phyloP scores from a whole-genome alignment of 1,139 yeast genomes.

The Diutina neorugosa region DNA sequence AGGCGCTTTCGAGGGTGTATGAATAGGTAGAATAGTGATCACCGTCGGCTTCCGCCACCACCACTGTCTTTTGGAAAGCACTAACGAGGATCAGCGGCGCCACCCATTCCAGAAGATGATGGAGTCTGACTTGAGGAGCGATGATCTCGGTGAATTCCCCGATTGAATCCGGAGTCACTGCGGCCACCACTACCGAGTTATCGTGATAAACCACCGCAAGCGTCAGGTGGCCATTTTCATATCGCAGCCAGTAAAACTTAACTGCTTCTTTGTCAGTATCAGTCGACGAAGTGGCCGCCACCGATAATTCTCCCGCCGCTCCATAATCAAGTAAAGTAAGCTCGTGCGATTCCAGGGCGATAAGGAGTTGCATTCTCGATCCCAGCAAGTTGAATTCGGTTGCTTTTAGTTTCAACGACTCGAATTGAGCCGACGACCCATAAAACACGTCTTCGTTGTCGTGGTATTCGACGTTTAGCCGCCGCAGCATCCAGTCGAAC shows the following conservation, averaged over 20 bases:
- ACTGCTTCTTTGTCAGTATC: not conserved
- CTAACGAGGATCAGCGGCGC: not conserved
- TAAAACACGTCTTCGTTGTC: not conserved
- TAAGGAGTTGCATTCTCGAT: not conserved
- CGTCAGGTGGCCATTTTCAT: not conserved
- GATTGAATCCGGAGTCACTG: not conserved
- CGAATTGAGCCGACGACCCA: not conserved
- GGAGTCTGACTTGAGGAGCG: not conserved
- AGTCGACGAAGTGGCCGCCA: not conserved
- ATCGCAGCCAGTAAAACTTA: not conserved
- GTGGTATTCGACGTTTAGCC: not conserved
- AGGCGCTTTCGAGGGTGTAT: not conserved
- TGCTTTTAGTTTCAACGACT: not conserved
- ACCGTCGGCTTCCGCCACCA: not conserved
- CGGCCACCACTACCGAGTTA: not conserved
- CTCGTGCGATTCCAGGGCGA: not conserved
- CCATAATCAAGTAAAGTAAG: not conserved
- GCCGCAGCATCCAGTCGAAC: not conserved
- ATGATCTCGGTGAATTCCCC: not conserved
- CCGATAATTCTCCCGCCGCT: not conserved
- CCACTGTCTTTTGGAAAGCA: not conserved
- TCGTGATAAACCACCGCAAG: not conserved
- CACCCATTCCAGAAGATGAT: slow-evolving; percentile 1
- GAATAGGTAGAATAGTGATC: not conserved
- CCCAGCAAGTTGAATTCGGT: not conserved